A percentile compares a stretch with the other conserved stretches of the same genome.
These are phyloP conservation scores for Aspergillus pseudonomiae DNA, from an alignment of 2,329 filamentous ascomycete genomes.

Conservation along the genomic window DNA sequence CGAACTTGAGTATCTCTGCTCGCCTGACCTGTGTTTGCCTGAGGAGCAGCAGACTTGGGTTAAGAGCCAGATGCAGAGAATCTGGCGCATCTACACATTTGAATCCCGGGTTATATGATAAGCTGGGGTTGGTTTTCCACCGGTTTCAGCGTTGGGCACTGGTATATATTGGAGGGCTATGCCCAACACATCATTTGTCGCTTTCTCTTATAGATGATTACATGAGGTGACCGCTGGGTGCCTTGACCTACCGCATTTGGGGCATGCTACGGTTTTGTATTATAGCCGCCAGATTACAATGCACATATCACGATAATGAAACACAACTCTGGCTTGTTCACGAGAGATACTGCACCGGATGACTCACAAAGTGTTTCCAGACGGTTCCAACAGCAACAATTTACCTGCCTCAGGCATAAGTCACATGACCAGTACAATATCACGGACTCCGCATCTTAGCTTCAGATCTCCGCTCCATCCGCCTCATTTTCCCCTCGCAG, in stretches of 20 bases:
- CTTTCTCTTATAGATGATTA: not conserved
- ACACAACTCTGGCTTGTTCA: not conserved
- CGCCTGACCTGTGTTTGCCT: constrained; percentile 20
- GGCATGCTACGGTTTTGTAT: not conserved
- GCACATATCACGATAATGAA: not conserved
- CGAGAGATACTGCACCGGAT: no score
- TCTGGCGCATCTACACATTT: constrained; percentile 30
- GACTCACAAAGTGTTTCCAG: not conserved
- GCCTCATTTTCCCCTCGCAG: not conserved
- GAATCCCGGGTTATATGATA: not conserved
- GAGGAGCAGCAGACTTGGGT: constrained; percentile 27
- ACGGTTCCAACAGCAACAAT: not conserved
- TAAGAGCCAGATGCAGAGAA: constrained; percentile 25
- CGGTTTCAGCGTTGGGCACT: not conserved
- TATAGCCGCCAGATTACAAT: not conserved
- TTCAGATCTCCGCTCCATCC: constrained; percentile 5
- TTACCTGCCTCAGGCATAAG: not conserved
- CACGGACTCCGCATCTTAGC: constrained; percentile 8
- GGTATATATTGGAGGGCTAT: not conserved
- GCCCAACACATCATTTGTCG: not conserved
- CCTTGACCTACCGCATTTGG: not conserved
- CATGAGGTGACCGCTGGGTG: not conserved
- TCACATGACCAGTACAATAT: constrained; percentile 5
- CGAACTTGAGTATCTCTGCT: constrained; percentile 24
- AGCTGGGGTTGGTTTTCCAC: no score